Evolutionary conservation across 768 basidiomycete genomes (phyloP).

Genomic region (Russula sp.): DNA sequence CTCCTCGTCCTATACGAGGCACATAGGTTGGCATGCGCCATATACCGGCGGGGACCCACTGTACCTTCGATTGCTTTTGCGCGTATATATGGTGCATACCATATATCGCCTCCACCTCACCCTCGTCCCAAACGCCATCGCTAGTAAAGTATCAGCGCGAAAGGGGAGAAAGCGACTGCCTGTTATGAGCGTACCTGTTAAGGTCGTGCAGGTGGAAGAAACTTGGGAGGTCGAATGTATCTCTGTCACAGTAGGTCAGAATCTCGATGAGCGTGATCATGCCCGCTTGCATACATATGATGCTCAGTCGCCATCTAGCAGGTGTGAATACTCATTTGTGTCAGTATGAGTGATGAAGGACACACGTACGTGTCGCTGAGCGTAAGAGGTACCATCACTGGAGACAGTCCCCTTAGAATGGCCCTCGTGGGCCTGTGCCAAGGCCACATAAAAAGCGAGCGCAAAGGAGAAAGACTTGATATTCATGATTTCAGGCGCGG

Average conservation of each 20-base stretch:
- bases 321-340: not conserved
- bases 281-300: slow-evolving; percentile 52
- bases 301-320: slow-evolving; percentile 83
- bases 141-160: slow-evolving; percentile 32
- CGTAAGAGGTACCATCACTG: slow-evolving; percentile 46
- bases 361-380: slow-evolving; percentile 78
- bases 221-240: slow-evolving; percentile 74
- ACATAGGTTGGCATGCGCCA: not conserved
- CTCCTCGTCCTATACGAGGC: slow-evolving; percentile 50
- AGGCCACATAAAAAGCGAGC: slow-evolving; percentile 6
- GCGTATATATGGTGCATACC: slow-evolving; percentile 91
- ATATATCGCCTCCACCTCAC: slow-evolving; percentile 93
- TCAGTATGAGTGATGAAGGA: not conserved
- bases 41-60: not conserved
- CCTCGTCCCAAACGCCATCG: slow-evolving; percentile 75
- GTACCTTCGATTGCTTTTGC: slow-evolving; percentile 70
- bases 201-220: slow-evolving; percentile 97
- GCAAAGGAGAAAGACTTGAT: slow-evolving; percentile 13
- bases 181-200: slow-evolving; percentile 49
- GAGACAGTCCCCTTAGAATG: slow-evolving; percentile 14
- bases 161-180: slow-evolving; percentile 9
- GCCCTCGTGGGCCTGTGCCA: slow-evolving; percentile 49
- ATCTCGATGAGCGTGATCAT: not conserved
- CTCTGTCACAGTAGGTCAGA: slow-evolving; percentile 40
- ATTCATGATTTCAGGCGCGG: slow-evolving; percentile 6